Conservation (phyloP, 176 grass and related monocot genomes). For the Triticum aestivum region IWGSC_CS_RefSeq_v2.1 NC_057811.1:126399787-126400286, state of each 20-base stretch:
- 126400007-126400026: background rate
- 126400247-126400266: conserved; percentile 28
- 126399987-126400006: background rate
- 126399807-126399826: conserved; percentile 31
- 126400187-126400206: background rate
- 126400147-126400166: conserved; percentile 28
- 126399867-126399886: conserved; percentile 3
- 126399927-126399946: background rate
- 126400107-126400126: conserved; percentile 14
- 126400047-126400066: background rate
- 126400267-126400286: conserved; percentile 5
- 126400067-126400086: conserved; percentile 21
- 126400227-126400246: conserved; percentile 33
- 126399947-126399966: conserved; percentile 20
- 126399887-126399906: background rate
- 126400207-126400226: conserved; percentile 16
- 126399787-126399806: conserved; percentile 22
- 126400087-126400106: background rate
- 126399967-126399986: background rate
- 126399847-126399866: conserved; percentile 30
- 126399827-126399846: conserved; percentile 28
- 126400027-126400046: conserved; percentile 16
- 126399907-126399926: background rate
- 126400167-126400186: conserved; percentile 45
- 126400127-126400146: conserved; percentile 12